These are phyloP conservation scores for Calamus simplicifolius DNA, from an alignment of 176 grass and related monocot genomes.

Conservation along the genomic window DNA sequence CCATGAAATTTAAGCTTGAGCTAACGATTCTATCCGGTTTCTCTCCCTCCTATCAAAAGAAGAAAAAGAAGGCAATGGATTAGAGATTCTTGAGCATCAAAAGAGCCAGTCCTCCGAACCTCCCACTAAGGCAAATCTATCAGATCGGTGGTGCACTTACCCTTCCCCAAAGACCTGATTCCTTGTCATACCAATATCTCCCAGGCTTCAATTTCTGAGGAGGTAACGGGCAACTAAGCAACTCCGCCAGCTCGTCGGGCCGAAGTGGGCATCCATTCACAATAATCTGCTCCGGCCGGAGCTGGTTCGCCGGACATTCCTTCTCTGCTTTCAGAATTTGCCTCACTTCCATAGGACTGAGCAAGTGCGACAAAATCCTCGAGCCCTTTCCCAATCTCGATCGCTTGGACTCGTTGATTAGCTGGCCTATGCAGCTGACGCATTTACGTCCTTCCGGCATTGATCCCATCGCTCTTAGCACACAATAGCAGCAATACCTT, in stretches of 20 bases:
- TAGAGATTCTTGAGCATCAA: background rate
- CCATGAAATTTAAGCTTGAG: conserved; percentile 73
- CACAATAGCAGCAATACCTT: conserved; percentile 62
- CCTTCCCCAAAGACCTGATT: conserved; percentile 93
- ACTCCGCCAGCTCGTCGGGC: conserved; percentile 57
- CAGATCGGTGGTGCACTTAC: conserved; percentile 17
- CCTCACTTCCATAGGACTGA: conserved; percentile 82
- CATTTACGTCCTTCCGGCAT: conserved; percentile 97
- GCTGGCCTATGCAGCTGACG: conserved; percentile 63
- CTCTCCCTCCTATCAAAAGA: conserved; percentile 59
- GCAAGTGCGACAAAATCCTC: conserved; percentile 41
- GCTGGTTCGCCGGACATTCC: conserved; percentile 93
- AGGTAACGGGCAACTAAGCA: conserved; percentile 70
- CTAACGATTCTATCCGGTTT: conserved; percentile 64
- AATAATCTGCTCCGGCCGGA: conserved; percentile 65
- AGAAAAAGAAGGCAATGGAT: conserved; percentile 1
- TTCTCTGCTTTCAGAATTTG: conserved; percentile 87
- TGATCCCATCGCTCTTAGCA: conserved; percentile 88
- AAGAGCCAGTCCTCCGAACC: background rate
- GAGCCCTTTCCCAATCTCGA: conserved; percentile 81
- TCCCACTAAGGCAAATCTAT: conserved; percentile 2
- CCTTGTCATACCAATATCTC: conserved; percentile 98
- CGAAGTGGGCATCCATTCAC: conserved; percentile 59
- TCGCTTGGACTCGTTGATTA: conserved; percentile 66
- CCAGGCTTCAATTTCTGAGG: conserved; percentile 86